phyloP scores from a whole-genome alignment of 306 rosid genomes.

The Lathyrus oleraceus region DNA sequence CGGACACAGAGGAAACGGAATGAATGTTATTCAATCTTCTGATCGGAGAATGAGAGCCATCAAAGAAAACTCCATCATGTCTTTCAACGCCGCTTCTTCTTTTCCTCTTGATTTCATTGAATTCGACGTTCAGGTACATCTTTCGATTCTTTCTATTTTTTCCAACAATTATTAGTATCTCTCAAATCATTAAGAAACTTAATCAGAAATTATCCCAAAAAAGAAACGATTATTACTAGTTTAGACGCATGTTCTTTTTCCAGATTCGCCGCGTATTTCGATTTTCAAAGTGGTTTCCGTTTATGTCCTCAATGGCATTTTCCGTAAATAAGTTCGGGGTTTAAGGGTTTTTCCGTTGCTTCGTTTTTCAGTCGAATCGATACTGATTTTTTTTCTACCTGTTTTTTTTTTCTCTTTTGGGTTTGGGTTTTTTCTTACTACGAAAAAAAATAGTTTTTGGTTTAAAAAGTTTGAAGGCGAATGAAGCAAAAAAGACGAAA shows the following conservation, averaged over 20 bases:
- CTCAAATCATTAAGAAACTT: no score
- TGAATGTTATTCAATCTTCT: slow-evolving; percentile 67
- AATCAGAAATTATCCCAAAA: background rate
- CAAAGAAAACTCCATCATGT: slow-evolving; percentile 71
- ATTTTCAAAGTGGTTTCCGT: background rate
- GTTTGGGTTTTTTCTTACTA: background rate
- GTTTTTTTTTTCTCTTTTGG: background rate
- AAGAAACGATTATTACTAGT: background rate
- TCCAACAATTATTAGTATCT: no score
- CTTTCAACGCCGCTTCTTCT: slow-evolving; percentile 62
- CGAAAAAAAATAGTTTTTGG: slow-evolving; percentile 32
- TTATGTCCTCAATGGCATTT: slow-evolving; percentile 14
- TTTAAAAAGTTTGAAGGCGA: no score
- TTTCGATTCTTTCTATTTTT: background rate
- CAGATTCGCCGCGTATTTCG: background rate
- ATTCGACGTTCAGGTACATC: slow-evolving; percentile 78
- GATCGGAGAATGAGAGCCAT: slow-evolving; percentile 60
- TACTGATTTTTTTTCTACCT: slow-evolving; percentile 39
- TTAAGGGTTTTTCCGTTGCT: background rate
- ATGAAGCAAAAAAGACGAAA: slow-evolving; percentile 22
- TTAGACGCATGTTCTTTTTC: background rate
- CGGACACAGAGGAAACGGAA: slow-evolving; percentile 83
- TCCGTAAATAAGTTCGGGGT: slow-evolving; percentile 1
- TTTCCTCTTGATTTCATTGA: slow-evolving; percentile 70
- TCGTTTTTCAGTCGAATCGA: background rate